Percentiles rank a stretch among this genome's conserved stretches.
Conservation (phyloP, 768 basidiomycete genomes). For the Mrakia gelida region DNA sequence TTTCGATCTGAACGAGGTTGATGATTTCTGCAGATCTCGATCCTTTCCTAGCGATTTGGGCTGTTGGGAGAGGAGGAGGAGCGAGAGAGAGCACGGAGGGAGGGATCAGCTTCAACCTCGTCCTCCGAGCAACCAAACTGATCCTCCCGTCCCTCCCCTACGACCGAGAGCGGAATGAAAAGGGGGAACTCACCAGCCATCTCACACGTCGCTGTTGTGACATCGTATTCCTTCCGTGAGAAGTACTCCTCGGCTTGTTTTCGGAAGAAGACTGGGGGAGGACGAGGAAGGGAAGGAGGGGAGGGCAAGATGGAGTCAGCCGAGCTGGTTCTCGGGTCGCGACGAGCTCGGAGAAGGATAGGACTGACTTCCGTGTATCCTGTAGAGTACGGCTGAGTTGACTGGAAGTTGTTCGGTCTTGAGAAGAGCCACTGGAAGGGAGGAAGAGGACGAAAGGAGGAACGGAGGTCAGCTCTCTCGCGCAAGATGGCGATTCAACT, state of each 20-base stretch:
- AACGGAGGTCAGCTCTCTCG: not conserved
- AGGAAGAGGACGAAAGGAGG: conserved; percentile 55
- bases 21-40: conserved; percentile 18
- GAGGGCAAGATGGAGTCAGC: not conserved
- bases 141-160: too few relatives aligned
- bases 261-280: conserved; percentile 24
- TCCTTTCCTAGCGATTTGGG: conserved; percentile 23
- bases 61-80: not conserved
- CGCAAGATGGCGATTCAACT: not conserved
- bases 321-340: not conserved
- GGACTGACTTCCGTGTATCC: conserved; percentile 35
- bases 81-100: not conserved
- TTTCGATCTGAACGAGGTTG: conserved; percentile 19
- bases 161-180: not conserved
- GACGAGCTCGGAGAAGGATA: not conserved
- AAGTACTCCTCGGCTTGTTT: conserved; percentile 32
- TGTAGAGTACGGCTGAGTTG: conserved; percentile 29
- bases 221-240: conserved; percentile 30
- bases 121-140: not conserved
- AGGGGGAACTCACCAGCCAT: conserved; percentile 7
- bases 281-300: not conserved
- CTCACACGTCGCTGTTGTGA: conserved; percentile 28
- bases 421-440: conserved; percentile 17
- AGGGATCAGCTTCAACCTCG: too few relatives aligned
- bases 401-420: conserved; percentile 22